Evolutionary conservation across 345 rosid species (phyloP), one percentile per base, ranked within the genome.

Genomic region (Salix suchowensis): DNA sequence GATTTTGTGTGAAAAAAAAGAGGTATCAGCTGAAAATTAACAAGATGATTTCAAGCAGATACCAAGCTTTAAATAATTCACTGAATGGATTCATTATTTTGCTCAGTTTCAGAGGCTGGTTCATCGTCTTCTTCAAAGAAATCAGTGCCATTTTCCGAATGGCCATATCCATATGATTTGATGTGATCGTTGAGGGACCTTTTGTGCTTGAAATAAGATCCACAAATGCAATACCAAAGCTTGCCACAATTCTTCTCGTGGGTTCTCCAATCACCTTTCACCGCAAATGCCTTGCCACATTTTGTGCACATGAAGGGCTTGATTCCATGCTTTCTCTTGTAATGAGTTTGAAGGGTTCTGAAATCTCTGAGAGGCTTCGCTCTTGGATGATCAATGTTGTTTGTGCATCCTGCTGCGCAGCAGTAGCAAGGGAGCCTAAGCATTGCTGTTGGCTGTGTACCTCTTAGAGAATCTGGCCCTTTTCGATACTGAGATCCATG

Each of bases 221-320:
- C 98, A 72, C 98, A 96, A 70, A 85, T 83, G 82, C 99, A 96
- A 82, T 89, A 96, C 99, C 99, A 96, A 36, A 93, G 90, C 84
- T 92, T 90, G 21, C 99, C 99, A 39, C 99, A 96, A 24, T 96
- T 96, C 89, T 96, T 96, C 88, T 96, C 99, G 69, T 96, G 99
- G 32, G 99, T 96, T 77, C 99, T 90, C 99, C 99, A 96, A 42
- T 96, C 99, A 19, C 99, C 99, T 69, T 93, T 86, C 23, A 96
- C 99, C 0, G 99, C 99, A 70, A 96, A 93, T 42, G 91, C 88
- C 84, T 96, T 96, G n/a, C 94, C 93, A 73, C 99, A 96, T 74
- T 92, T 91, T 62, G 97, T 85, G 79, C 99, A 96, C 88, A 90
- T 86, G 77, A 92, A 96, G n/a, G 99, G 97, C 74, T 89, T 93